Base-by-base conservation (phyloP, 2,329 filamentous ascomycete species). In the Fusarium scirpi region DNA sequence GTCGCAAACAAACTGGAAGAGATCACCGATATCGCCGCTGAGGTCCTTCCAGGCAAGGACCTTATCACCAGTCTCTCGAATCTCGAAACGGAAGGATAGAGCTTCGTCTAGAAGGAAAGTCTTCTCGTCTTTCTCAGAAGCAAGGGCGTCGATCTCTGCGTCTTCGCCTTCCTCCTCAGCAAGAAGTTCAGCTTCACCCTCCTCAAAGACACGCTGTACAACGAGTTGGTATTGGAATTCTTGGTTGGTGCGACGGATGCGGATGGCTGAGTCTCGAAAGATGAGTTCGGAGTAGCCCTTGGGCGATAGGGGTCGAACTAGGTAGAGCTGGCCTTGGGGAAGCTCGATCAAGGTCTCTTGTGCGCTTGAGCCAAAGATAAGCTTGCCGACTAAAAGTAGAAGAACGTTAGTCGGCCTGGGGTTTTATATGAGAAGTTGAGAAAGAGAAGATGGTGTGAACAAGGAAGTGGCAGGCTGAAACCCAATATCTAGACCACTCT, bases 231-330 rank as follows among this genome's bases (percentile, higher is more conserved):
- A 99, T 77, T 99, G 94, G 77, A 93, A 98, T 57, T 98, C 94
- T 79, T 97, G 94, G 22, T 93, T 94, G 18, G 96, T 98, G 70
- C 93, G 90, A 71, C 97, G 92, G 77, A 99, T 97, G 69, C 92
- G 94, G 56, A 95, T 94, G 48, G 94, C 92, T 41, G 94, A 92
- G 89, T 99, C 96, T 81, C 96, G 97, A 87, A 98, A 99, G 82
- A 99, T 97, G 78, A 98, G 94, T 82, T 99, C 96, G 3, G 95
- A 98, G 80, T 98, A 98, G 72, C 96, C 96, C 81, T 99, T 99
- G 61, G 95, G 94, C 10, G 95, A 98, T 52, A 94, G 89, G 13
- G 96, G 96, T 76, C 96, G 93, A 75, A 99, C 96, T 73, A 99
- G 91, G 81, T 98, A 99, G 46, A 99, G 93, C 81, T 98, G 94